These are phyloP conservation scores for Ricinus communis DNA, from an alignment of 345 rosid genomes.

Conservation along the genomic window DNA sequence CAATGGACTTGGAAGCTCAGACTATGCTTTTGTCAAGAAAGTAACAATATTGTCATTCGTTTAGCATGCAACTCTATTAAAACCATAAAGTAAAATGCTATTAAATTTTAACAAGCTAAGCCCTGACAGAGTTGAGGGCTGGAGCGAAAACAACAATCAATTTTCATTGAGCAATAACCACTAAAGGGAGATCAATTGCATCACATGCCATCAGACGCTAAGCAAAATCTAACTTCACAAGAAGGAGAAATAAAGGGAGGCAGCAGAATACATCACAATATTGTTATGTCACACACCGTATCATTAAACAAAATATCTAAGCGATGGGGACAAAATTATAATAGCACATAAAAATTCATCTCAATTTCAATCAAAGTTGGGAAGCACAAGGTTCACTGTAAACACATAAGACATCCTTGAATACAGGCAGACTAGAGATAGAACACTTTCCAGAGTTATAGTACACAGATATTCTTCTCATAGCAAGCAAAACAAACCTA, in stretches of 20 bases:
- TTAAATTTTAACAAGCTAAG: neutral
- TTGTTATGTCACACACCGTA: neutral
- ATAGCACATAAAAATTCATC: neutral
- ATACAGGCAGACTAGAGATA: neutral
- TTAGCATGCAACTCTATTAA: neutral
- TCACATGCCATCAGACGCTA: too few relatives aligned
- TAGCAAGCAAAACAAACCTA: neutral
- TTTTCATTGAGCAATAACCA: neutral
- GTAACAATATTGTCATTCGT: neutral
- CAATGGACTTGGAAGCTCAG: neutral
- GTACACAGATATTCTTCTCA: neutral
- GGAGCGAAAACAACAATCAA: neutral
- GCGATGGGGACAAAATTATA: neutral
- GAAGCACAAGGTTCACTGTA: neutral
- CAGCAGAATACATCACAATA: too few relatives aligned
- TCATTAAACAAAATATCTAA: neutral
- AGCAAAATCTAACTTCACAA: too few relatives aligned
- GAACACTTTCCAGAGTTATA: neutral
- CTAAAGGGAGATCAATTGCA: neutral
- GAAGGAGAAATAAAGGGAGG: too few relatives aligned
- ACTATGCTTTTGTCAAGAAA: conserved; percentile 20
- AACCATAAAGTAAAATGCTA: neutral
- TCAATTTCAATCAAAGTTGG: neutral
- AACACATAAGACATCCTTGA: neutral
- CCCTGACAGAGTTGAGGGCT: neutral